Evolutionary conservation across 768 basidiomycete species (phyloP).

Genomic region (Rhizopogon roseolus): DNA sequence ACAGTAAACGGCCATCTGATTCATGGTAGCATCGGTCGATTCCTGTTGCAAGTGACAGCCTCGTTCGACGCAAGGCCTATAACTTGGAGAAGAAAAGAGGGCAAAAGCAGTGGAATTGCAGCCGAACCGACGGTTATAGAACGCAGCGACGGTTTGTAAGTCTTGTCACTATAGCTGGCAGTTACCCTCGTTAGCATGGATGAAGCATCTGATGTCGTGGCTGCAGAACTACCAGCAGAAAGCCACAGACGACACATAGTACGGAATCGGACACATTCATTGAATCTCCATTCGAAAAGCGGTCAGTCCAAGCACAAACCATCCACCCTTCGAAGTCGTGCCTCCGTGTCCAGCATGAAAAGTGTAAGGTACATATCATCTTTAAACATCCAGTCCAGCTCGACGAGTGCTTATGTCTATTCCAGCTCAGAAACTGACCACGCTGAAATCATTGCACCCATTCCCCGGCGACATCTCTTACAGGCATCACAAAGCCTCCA

Average conservation of each 20-base stretch:
- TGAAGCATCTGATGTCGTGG: background rate
- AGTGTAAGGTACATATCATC: slow-evolving; percentile 11
- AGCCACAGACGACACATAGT: background rate
- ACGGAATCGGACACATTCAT: slow-evolving; percentile 11
- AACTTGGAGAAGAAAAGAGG: no score
- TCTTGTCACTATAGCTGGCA: no score
- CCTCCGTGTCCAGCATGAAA: slow-evolving; percentile 10
- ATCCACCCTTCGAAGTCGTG: slow-evolving; percentile 13
- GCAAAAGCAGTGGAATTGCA: no score
- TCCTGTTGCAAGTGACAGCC: no score
- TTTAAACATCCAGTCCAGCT: background rate
- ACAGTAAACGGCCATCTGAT: no score
- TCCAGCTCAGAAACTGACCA: slow-evolving; percentile 21
- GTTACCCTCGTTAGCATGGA: no score
- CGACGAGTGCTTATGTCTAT: background rate
- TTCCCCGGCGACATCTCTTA: slow-evolving; percentile 62
- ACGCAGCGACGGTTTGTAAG: no score
- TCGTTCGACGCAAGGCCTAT: no score
- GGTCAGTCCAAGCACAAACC: slow-evolving; percentile 1
- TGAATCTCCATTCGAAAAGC: slow-evolving; percentile 8
- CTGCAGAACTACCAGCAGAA: background rate
- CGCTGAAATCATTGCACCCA: slow-evolving; percentile 55
- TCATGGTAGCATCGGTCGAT: no score
- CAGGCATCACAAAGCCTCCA: slow-evolving; percentile 55
- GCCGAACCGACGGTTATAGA: no score